phyloP scores from a whole-genome alignment of 2,329 filamentous ascomycete genomes.

The Chrysoporthe deuterocubensis region DNA sequence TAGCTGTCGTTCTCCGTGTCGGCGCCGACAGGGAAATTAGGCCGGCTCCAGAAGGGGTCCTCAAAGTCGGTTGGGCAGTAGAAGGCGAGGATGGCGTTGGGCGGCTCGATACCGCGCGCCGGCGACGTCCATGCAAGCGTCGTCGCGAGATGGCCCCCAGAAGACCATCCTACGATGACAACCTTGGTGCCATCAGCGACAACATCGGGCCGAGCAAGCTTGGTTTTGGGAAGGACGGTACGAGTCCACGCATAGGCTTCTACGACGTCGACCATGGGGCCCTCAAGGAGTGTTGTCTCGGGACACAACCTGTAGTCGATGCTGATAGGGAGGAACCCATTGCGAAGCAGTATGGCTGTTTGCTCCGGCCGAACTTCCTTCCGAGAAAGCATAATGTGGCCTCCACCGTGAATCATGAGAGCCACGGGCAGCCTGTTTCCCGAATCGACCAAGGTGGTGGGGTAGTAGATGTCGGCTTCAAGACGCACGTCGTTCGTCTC shows the following conservation, averaged over 20 bases:
- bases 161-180: conserved; percentile 53
- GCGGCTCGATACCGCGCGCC: conserved; percentile 38
- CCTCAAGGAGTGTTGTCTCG: conserved; percentile 48
- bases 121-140: conserved; percentile 44
- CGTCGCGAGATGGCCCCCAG: conserved; percentile 52
- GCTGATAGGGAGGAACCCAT: conserved; percentile 51
- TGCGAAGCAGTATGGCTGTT: conserved; percentile 40
- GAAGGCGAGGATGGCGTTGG: conserved; percentile 49
- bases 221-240: conserved; percentile 37
- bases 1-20: background rate
- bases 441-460: background rate
- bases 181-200: conserved; percentile 38
- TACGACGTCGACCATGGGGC: conserved; percentile 49
- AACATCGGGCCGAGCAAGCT: conserved; percentile 24
- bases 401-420: conserved; percentile 51
- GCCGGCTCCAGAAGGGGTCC: conserved; percentile 27
- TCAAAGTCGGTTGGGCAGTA: conserved; percentile 39
- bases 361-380: conserved; percentile 44
- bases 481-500: conserved; percentile 34
- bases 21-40: conserved; percentile 4
- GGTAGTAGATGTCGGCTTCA: conserved; percentile 42
- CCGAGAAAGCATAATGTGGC: conserved; percentile 45
- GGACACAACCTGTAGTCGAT: conserved; percentile 57
- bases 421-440: conserved; percentile 33
- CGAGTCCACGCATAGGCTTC: conserved; percentile 42